These are phyloP conservation scores for Trametes hirsuta DNA, from an alignment of 1,284 basidiomycete genomes.

Conservation along the genomic window DNA sequence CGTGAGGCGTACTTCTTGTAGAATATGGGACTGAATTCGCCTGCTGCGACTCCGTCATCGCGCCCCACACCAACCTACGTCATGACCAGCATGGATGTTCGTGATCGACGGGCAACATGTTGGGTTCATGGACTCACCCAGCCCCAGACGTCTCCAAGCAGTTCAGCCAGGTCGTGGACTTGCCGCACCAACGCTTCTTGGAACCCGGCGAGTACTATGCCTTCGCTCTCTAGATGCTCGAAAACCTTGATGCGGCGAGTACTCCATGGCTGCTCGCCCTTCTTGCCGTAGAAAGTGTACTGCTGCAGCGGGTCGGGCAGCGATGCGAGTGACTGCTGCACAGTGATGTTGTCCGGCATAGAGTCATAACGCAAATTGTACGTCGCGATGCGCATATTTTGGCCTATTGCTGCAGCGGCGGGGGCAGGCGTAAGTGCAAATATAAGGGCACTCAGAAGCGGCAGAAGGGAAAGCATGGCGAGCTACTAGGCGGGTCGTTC, in stretches of 20 bases:
- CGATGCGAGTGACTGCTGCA: conserved; percentile 46
- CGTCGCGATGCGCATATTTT: conserved; percentile 45
- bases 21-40: conserved; percentile 70
- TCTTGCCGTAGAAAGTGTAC: conserved; percentile 37
- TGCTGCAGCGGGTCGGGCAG: conserved; percentile 47
- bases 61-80: conserved; percentile 62
- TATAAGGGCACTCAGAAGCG: conserved; percentile 57
- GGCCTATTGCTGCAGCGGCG: conserved; percentile 4
- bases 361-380: conserved; percentile 63
- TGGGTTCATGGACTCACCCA: conserved; percentile 42
- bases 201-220: conserved; percentile 49
- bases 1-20: conserved; percentile 49
- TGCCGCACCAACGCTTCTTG: conserved; percentile 66
- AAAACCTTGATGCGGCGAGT: conserved; percentile 51
- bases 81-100: not conserved
- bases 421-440: conserved; percentile 12
- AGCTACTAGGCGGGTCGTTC: conserved; percentile 23
- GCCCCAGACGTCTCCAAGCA: conserved; percentile 57
- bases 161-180: conserved; percentile 57
- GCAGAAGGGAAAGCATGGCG: conserved; percentile 68
- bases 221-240: conserved; percentile 45
- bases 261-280: conserved; percentile 55
- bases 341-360: conserved; percentile 51
- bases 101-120: too few relatives aligned
- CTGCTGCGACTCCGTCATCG: conserved; percentile 57